phyloP scores from a whole-genome alignment of 2,329 filamentous ascomycete genomes.

The Parastagonospora avenae region DNA sequence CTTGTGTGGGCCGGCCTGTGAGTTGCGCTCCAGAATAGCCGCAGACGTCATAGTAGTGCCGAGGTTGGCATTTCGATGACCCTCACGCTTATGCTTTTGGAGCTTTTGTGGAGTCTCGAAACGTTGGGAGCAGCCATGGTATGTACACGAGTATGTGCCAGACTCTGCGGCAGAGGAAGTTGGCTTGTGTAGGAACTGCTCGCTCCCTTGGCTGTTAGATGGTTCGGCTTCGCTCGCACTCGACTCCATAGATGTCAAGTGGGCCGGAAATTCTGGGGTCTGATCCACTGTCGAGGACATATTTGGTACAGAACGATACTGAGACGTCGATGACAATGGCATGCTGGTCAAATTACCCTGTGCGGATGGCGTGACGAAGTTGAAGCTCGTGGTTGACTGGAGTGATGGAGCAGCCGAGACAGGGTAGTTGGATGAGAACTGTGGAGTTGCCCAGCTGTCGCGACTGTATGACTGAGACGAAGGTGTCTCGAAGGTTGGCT shows the following conservation, averaged over 20 bases:
- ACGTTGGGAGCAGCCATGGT: slow-evolving; percentile 84
- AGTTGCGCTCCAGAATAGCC: slow-evolving; percentile 69
- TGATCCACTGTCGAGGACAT: slow-evolving; percentile 44
- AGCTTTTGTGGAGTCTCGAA: slow-evolving; percentile 87
- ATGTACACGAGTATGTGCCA: slow-evolving; percentile 95
- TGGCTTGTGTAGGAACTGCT: slow-evolving; percentile 58
- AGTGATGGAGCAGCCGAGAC: slow-evolving; percentile 36
- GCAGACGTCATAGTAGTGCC: slow-evolving; percentile 57
- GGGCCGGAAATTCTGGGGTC: slow-evolving; percentile 64
- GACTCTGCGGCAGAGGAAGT: slow-evolving; percentile 71
- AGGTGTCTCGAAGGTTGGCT: slow-evolving; percentile 44
- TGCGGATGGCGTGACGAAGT: slow-evolving; percentile 53
- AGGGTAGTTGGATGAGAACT: slow-evolving; percentile 42
- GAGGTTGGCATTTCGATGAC: slow-evolving; percentile 66
- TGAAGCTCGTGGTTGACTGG: slow-evolving; percentile 47
- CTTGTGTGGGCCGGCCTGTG: slow-evolving; percentile 89
- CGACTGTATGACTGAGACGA: slow-evolving; percentile 39
- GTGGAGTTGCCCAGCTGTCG: slow-evolving; percentile 43
- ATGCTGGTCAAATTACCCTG: slow-evolving; percentile 38
- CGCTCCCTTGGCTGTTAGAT: slow-evolving; percentile 49
- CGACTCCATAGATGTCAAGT: slow-evolving; percentile 66
- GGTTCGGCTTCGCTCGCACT: slow-evolving; percentile 60
- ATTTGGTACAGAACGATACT: slow-evolving; percentile 40
- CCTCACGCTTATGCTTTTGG: slow-evolving; percentile 95
- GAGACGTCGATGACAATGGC: slow-evolving; percentile 38